phyloP scores from a whole-genome alignment of 192 early-diverging fungal species.

The Backusella tuberculispora region DNA sequence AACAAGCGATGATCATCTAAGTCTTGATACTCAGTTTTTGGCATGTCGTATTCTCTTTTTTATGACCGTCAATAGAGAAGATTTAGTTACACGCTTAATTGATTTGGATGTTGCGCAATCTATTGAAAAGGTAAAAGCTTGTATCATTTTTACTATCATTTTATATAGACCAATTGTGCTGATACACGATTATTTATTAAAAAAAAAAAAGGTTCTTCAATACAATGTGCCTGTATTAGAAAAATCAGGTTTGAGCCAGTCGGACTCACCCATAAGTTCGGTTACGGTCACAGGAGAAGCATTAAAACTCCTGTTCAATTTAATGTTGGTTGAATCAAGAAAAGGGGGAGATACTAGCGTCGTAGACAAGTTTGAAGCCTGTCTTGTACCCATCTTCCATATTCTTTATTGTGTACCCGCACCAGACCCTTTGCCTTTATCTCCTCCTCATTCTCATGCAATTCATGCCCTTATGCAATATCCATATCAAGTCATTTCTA shows the following conservation, averaged over 20 bases:
- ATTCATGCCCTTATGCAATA: constrained; percentile 76
- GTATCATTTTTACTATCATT: neutral
- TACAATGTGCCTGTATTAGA: constrained; percentile 16
- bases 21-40: constrained; percentile 63
- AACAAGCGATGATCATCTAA: constrained; percentile 33
- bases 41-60: constrained; percentile 70
- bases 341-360: constrained; percentile 15
- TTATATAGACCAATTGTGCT: neutral
- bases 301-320: constrained; percentile 58
- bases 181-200: neutral
- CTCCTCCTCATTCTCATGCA: constrained; percentile 75
- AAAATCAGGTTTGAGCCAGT: neutral
- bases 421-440: constrained; percentile 54
- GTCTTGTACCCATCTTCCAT: constrained; percentile 47
- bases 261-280: constrained; percentile 38
- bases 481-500: constrained; percentile 42
- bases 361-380: constrained; percentile 40
- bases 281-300: constrained; percentile 54
- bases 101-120: constrained; percentile 43
- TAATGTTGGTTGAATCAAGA: constrained; percentile 49
- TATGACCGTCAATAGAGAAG: constrained; percentile 53
- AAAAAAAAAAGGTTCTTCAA: neutral
- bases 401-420: constrained; percentile 45
- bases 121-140: constrained; percentile 41
- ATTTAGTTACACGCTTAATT: constrained; percentile 46